Conservation (phyloP, 2,329 filamentous ascomycete genomes). For the Thermoascus crustaceus region DNA sequence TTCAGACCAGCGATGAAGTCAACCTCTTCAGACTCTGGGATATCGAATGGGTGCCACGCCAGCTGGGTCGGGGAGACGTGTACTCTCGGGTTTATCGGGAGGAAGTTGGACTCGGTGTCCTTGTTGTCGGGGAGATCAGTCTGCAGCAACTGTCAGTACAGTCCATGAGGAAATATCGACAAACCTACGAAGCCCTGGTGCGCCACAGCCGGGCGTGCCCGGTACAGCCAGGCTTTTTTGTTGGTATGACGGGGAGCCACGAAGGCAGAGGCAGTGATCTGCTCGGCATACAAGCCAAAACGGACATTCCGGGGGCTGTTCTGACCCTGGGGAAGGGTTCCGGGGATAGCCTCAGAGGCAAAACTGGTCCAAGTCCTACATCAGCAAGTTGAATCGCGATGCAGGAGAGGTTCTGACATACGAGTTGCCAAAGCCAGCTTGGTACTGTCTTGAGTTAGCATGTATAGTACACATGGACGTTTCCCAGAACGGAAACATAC, state of each 20-base stretch:
- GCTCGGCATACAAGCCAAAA: conserved; percentile 28
- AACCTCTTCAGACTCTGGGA: conserved; percentile 40
- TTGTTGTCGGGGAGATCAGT: conserved; percentile 39
- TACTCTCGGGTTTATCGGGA: conserved; percentile 43
- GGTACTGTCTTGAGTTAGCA: conserved; percentile 35
- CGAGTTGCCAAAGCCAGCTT: conserved; percentile 49
- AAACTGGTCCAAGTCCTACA: conserved; percentile 18
- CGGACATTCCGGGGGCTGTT: conserved; percentile 31
- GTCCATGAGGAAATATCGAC: too few species aligned
- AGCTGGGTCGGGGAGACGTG: conserved; percentile 50
- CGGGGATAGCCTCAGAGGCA: conserved; percentile 30
- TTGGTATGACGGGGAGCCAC: conserved; percentile 50
- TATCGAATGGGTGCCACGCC: conserved; percentile 50
- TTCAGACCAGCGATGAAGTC: conserved; percentile 50
- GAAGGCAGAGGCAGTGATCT: conserved; percentile 54
- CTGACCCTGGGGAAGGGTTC: conserved; percentile 30
- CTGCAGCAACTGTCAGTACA: conserved; percentile 19
- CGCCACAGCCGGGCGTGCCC: conserved; percentile 47
- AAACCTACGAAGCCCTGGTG: conserved; percentile 44
- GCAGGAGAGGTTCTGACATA: conserved; percentile 17
- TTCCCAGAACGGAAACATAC: conserved; percentile 20
- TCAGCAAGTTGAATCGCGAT: conserved; percentile 20
- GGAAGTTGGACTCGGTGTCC: conserved; percentile 25
- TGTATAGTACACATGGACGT: not conserved
- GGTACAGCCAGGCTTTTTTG: conserved; percentile 53